Percentiles rank a stretch among this genome's conserved stretches.
phyloP scores from a whole-genome alignment of 228 moss, liverwort and hornwort genomes.

The Sphagnum fallax region DNA sequence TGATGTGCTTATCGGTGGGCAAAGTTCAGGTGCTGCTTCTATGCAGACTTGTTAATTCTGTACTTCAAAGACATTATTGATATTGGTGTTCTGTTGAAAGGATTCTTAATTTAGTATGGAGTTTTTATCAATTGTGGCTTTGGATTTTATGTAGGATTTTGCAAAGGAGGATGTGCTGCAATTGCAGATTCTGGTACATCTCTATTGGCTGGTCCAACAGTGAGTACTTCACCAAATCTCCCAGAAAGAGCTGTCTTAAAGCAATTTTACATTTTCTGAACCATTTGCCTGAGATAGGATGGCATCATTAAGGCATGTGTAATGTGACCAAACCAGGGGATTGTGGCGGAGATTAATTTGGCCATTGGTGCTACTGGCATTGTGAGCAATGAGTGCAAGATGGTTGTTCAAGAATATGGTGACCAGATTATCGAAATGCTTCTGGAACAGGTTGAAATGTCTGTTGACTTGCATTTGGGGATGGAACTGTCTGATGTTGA shows the following conservation, averaged over 20 bases:
- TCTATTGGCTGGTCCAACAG: constrained; percentile 89
- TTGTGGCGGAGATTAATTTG: constrained; percentile 80
- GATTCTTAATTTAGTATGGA: no score
- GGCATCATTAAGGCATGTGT: no score
- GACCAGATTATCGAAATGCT: constrained; percentile 76
- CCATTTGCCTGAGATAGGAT: no score
- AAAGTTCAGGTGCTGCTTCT: constrained; percentile 47
- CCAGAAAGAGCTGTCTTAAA: no score
- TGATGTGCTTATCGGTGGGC: constrained; percentile 77
- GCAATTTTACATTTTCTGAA: no score
- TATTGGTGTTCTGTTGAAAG: no score
- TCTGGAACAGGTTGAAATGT: constrained; percentile 43
- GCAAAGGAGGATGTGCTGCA: constrained; percentile 75
- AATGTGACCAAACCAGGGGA: constrained; percentile 29
- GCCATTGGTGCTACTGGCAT: constrained; percentile 91
- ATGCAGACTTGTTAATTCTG: neutral
- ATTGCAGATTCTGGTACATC: constrained; percentile 98
- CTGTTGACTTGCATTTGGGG: no score
- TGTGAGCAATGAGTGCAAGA: constrained; percentile 78
- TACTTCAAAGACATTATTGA: no score
- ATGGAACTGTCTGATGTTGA: no score
- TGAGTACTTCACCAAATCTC: constrained; percentile 13
- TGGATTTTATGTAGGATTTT: constrained; percentile 44
- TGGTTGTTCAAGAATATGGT: constrained; percentile 76
- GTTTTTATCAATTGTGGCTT: neutral